Evolutionary conservation across 129 eudicot species (phyloP), one percentile per base, ranked within the genome.

Genomic region (Helichrysum umbraculigerum): DNA sequence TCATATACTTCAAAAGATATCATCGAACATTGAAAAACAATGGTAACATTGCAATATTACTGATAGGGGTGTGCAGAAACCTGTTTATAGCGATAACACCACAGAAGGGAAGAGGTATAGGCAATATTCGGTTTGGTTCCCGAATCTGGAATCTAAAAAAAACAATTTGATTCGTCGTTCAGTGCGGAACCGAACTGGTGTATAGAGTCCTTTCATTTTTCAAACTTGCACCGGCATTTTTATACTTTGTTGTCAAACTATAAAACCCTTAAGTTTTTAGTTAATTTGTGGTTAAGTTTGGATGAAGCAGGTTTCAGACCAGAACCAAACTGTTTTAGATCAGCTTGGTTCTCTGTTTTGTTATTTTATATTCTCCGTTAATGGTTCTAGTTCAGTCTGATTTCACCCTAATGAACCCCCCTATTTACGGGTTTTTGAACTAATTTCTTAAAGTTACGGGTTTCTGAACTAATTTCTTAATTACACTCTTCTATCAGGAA

Each of bases 401-500:
- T 28, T 14, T 25, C 10, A 16, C 29, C 37, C 17, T 33, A 62
- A 28, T 14, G 39, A 62, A 62, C 35, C 29, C 68, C 70, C 25
- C 44, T 52, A 71, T 4, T 44, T 28, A 2, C 2, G 5, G 28
- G 41, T 7, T 60, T 60, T 2, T 19, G n/a, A n/a, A n/a, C n/a
- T n/a, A n/a, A n/a, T n/a, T n/a, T n/a, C n/a, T n/a, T n/a, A n/a
- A n/a, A n/a, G n/a, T n/a, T n/a, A n/a, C n/a, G n/a, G n/a, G n/a
- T n/a, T n/a, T n/a, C 28, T 25, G 41, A 78, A 78, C 25, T 29
- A 30, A 59, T 17, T 20, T 70, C 19, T 1, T 8, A 16, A 71
- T 19, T 14, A 6, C 5, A 19, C 56, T 76, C 21, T 65, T 34
- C 16, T 22, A 64, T 70, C 87, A 92, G 96, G 96, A 86, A 73